Conservation (phyloP, 495 filamentous ascomycete genomes). For the Opeltia flavorubescens region DNA sequence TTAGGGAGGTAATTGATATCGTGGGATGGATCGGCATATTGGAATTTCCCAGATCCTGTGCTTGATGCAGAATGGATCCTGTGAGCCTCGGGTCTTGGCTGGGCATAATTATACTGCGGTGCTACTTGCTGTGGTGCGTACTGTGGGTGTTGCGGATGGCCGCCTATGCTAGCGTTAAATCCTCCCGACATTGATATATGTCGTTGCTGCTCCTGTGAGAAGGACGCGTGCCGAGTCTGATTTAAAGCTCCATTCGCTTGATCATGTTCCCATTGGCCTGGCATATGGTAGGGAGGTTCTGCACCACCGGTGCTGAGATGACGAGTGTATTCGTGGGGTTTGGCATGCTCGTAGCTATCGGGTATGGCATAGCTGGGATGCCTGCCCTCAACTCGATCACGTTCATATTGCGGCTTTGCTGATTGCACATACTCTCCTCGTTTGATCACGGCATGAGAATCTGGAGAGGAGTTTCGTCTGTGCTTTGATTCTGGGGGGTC, state of each 20-base stretch:
- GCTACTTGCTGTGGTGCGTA: conserved; percentile 11
- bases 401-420: conserved; percentile 15
- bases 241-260: conserved; percentile 1
- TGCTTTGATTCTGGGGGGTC: conserved; percentile 1
- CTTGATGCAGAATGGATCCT: conserved; percentile 8
- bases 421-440: conserved; percentile 14
- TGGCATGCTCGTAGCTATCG: conserved; percentile 35
- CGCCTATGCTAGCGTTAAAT: conserved; percentile 12
- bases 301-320: conserved; percentile 10
- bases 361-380: conserved; percentile 37
- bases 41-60: conserved; percentile 17
- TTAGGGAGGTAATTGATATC: conserved; percentile 16
- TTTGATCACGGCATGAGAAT: conserved; percentile 5
- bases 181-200: conserved; percentile 19
- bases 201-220: conserved; percentile 14
- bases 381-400: conserved; percentile 12
- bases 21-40: conserved; percentile 21
- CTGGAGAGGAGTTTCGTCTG: conserved; percentile 15
- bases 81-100: conserved; percentile 14
- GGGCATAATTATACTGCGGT: conserved; percentile 14
- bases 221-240: conserved; percentile 1
- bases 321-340: conserved; percentile 21
- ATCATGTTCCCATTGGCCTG: conserved; percentile 10
- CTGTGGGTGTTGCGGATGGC: conserved; percentile 13
- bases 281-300: conserved; percentile 10